Percentiles rank a stretch among this genome's conserved stretches.
phyloP scores from a whole-genome alignment of 2,329 filamentous ascomycete genomes.

The Mycosphaerella arachidis region DNA sequence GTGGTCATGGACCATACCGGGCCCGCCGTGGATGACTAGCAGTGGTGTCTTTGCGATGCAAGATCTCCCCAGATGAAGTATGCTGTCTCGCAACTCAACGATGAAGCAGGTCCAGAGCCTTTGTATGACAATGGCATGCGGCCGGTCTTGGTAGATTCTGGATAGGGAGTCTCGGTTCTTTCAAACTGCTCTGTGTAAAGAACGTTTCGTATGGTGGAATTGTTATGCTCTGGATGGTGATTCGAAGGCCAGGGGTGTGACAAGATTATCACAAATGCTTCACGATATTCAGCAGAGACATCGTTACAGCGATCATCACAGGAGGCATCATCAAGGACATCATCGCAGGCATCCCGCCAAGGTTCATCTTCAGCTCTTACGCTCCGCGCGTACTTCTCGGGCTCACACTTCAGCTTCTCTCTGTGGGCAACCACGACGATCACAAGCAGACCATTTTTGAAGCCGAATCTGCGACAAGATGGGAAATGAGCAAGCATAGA shows the following conservation, averaged over 20 bases:
- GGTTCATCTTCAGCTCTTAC: background rate
- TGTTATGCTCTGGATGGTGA: background rate
- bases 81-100: background rate
- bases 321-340: background rate
- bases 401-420: background rate
- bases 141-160: no score
- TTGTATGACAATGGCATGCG: background rate
- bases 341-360: background rate
- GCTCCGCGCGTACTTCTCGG: background rate
- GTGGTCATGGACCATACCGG: background rate
- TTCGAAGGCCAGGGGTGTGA: background rate
- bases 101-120: background rate
- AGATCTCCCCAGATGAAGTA: conserved; percentile 2
- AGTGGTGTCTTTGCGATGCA: background rate
- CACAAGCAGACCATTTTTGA: background rate
- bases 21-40: conserved; percentile 3
- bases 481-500: background rate
- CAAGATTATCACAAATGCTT: background rate
- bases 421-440: background rate
- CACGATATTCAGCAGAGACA: background rate
- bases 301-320: background rate
- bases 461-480: background rate
- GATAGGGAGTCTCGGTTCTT: background rate
- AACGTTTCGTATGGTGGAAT: background rate
- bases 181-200: no score